Evolutionary conservation across 2,329 filamentous ascomycete species (phyloP), one percentile per base, ranked within the genome.

Genomic region (Colletotrichum chrysophilum): DNA sequence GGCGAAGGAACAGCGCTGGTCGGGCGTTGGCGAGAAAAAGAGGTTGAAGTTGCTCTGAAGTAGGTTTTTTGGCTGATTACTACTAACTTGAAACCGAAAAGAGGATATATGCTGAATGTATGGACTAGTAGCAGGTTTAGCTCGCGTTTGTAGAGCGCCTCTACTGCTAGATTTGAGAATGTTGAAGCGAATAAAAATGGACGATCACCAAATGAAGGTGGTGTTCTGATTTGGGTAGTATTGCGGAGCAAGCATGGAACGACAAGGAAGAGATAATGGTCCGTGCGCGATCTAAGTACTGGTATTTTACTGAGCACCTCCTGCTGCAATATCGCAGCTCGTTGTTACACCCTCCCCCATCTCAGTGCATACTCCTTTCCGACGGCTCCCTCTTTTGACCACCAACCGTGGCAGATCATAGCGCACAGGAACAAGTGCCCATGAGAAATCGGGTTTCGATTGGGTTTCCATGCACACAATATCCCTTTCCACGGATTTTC

Each of bases 171-270:
- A n/a, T 43, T 43, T 5, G 16, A 43, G 18, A 43, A 9, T 43
- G 1, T 6, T n/a, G 38, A 10, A 43, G 38, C 18, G 18, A 1
- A 2, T n/a, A 4, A 1, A 43, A 10, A 2, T 18, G 2, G 2
- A 18, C 0, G 36, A 10, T 18, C 36, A 18, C 36, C 36, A 43
- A 5, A 43, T 43, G 16, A 38, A 38, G 16, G 36, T 38, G 36
- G 14, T 38, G 2, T 43, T 43, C 38, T 43, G 3, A n/a, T 43
- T 43, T 10, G 10, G 18, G 18, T 43, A 43, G 38, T 13, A 48
- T 48, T 48, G 43, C 43, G 43, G 43, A 48, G 43, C 38, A n/a
- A 38, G 16, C 7, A 18, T 5, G 26, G 26, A 26, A 7, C 36
- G 4, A 38, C 16, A 4, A 8, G 38, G 38, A n/a, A 5, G 9